A percentile compares a stretch with the other conserved stretches of the same genome.
These are phyloP conservation scores for Colletotrichum nymphaeae DNA, from an alignment of 2,329 filamentous ascomycete species.

Conservation along the genomic window DNA sequence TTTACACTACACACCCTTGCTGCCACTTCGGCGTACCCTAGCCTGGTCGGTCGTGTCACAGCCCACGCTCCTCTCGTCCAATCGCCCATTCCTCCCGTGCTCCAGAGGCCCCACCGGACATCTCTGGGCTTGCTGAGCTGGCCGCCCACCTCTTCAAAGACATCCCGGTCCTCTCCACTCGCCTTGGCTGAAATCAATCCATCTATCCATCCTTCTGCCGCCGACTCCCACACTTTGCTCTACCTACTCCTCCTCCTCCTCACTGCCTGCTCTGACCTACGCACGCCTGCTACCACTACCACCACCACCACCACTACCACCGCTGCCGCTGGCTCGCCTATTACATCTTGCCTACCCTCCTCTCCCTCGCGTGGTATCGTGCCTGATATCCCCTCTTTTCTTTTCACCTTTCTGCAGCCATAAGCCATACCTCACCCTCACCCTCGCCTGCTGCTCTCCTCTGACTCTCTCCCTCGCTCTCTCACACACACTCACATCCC, in stretches of 20 bases:
- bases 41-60: constrained; percentile 43
- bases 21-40: constrained; percentile 36
- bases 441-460: background rate
- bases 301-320: constrained; percentile 12
- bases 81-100: constrained; percentile 42
- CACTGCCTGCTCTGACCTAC: background rate
- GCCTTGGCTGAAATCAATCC: constrained; percentile 30
- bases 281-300: constrained; percentile 4
- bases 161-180: constrained; percentile 31
- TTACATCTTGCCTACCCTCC: constrained; percentile 35
- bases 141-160: constrained; percentile 32
- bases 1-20: constrained; percentile 33
- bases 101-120: constrained; percentile 35
- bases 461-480: background rate
- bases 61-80: constrained; percentile 44
- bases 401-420: constrained; percentile 31
- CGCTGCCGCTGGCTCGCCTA: constrained; percentile 27
- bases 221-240: constrained; percentile 21
- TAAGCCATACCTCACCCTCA: constrained; percentile 16
- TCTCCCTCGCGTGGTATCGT: constrained; percentile 33
- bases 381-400: constrained; percentile 37
- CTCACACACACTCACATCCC: constrained; percentile 1
- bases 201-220: constrained; percentile 30
- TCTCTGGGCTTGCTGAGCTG: constrained; percentile 37
- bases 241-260: constrained; percentile 1